Evolutionary conservation across 2,329 filamentous ascomycete species (phyloP).

Genomic region (Dactylellina sp.): DNA sequence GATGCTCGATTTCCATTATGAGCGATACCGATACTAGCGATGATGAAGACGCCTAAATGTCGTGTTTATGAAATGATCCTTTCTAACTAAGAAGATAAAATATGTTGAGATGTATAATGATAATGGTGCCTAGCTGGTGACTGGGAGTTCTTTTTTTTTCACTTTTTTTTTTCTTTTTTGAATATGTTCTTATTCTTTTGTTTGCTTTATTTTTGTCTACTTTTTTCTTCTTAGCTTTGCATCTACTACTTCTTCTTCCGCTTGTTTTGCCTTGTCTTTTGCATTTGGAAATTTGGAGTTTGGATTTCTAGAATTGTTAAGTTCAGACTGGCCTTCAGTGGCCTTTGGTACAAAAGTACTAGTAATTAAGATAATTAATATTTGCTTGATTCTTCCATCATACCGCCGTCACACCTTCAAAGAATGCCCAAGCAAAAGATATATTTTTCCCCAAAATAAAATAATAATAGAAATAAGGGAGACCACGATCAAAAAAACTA

Average conservation of each 20-base stretch:
- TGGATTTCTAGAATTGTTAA: neutral
- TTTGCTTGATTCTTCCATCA: neutral
- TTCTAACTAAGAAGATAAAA: neutral
- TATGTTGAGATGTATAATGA: slow-evolving; percentile 1
- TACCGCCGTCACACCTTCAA: no score
- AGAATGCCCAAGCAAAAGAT: no score
- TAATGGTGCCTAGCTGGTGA: neutral
- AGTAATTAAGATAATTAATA: slow-evolving; percentile 2
- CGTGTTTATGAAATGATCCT: neutral
- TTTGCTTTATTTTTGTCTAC: neutral
- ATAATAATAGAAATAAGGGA: no score
- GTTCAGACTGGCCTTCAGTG: neutral
- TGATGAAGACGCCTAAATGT: slow-evolving; percentile 23
- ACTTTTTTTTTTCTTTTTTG: neutral
- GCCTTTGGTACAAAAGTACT: neutral
- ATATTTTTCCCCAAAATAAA: no score
- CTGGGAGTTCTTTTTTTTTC: neutral
- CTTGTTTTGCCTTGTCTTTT: slow-evolving; percentile 1
- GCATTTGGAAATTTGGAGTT: neutral
- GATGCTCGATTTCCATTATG: slow-evolving; percentile 52
- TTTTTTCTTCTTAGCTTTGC: neutral
- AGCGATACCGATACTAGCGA: slow-evolving; percentile 25
- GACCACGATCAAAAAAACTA: no score
- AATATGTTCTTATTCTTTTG: neutral
- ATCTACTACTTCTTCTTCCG: neutral